Base-by-base conservation (phyloP, 345 rosid species). In the Salix purpurea region DNA sequence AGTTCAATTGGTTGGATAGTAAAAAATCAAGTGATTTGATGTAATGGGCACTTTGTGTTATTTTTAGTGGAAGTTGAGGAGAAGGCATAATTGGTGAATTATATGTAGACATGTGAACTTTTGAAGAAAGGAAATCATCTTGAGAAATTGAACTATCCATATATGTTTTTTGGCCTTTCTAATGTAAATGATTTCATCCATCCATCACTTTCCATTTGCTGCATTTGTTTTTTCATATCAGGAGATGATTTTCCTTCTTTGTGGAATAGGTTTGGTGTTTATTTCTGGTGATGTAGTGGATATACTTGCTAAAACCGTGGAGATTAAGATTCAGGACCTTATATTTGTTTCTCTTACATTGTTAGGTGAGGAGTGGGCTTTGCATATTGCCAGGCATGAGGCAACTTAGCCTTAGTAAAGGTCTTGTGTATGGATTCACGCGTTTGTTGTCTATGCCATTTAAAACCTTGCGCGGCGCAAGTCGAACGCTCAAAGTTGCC, bases 381-480 rank as follows among this genome's bases (percentile, higher is more conserved):
- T 88, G 97, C 7, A 79, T 90, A 76, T 87, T 94, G 94, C 99
- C 99, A 1, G 85, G 97, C 74, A 80, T 81, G 81, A 90, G 96
- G 80, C 95, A 94, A 69, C 86, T 96, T 80, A 90, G 92, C 90
- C 80, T 96, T 70, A 88, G 98, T 70, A 94, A 92, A 82, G 93
- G 97, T 81, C 83, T 96, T 48, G 71, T 92, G 74, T 92, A 91
- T 88, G 97, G 97, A 70, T 84, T 96, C 19, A 86, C 92, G 88
- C 88, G 86, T 76, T 73, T 93, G 73, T 36, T 94, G 73, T 92
- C 97, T 21, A 87, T 84, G 73, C 98, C 99, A n/a, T 82, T 92
- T 71, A 94, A 94, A 83, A 94, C 97, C 50, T 81, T 96, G 89
- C 92, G 93, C 74, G 91, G 93, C 74, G 99, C 99, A 8, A 87